phyloP scores from a whole-genome alignment of 2,329 filamentous ascomycete species.

The Pestalotiopsis sp. region DNA sequence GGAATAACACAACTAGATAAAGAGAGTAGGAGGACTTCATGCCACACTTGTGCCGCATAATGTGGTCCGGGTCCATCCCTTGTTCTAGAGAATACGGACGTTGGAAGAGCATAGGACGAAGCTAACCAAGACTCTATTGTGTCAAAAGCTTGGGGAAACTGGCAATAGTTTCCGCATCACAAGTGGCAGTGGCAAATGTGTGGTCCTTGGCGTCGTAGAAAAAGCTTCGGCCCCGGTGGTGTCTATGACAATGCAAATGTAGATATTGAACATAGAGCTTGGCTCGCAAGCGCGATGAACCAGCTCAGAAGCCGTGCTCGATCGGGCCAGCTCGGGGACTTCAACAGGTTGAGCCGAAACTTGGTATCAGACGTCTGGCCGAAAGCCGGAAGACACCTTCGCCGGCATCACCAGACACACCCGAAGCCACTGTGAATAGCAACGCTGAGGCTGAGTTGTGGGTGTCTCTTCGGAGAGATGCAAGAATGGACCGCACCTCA shows the following conservation, averaged over 20 bases:
- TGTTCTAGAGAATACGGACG: background rate
- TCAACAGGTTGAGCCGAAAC: slow-evolving; percentile 13
- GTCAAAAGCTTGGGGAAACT: background rate
- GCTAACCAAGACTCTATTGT: background rate
- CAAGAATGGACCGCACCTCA: no score
- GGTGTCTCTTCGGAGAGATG: background rate
- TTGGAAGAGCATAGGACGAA: background rate
- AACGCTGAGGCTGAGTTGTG: background rate
- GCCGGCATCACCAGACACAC: background rate
- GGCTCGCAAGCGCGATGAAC: background rate
- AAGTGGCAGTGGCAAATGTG: background rate
- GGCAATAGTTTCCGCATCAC: background rate
- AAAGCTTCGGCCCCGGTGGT: background rate
- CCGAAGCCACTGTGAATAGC: background rate
- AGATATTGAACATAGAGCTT: background rate
- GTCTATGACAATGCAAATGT: background rate
- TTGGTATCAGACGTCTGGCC: slow-evolving; percentile 11
- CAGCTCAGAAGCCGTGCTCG: background rate
- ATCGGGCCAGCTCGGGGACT: background rate
- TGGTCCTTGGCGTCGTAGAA: background rate
- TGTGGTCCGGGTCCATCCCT: background rate
- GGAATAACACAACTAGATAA: background rate
- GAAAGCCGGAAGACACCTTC: background rate
- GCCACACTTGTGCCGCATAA: background rate
- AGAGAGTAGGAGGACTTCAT: background rate